Percentiles rank a stretch among this genome's conserved stretches.
phyloP scores from a whole-genome alignment of 768 basidiomycete genomes.

The Strobilomyces confusus region DNA sequence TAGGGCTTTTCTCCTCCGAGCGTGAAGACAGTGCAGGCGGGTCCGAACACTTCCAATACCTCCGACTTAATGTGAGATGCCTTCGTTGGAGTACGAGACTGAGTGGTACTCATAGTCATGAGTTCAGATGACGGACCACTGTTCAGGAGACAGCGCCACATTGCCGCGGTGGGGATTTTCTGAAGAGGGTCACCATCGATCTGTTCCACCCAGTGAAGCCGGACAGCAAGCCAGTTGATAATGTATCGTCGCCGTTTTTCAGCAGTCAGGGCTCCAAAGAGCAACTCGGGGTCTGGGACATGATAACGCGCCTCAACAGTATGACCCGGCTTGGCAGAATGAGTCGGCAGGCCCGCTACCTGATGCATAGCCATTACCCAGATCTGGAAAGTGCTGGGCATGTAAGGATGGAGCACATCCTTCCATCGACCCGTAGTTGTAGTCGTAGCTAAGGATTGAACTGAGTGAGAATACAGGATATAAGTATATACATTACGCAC shows the following conservation, averaged over 20 bases:
- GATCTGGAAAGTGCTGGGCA: too few relatives aligned
- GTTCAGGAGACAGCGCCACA: background rate
- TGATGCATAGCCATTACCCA: too few relatives aligned
- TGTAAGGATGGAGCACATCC: too few relatives aligned
- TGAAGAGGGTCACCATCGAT: background rate
- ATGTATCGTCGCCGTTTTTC: background rate
- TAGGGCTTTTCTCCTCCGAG: background rate
- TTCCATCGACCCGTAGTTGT: too few relatives aligned
- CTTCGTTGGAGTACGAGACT: too few relatives aligned
- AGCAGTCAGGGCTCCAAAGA: background rate
- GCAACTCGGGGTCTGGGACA: background rate
- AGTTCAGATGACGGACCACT: background rate
- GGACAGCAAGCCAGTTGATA: background rate
- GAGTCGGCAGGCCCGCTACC: background rate
- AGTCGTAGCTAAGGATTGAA: too few relatives aligned
- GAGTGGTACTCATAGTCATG: too few relatives aligned
- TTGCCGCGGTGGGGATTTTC: background rate
- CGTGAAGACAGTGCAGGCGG: background rate
- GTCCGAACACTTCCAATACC: background rate
- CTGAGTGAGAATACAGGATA: too few relatives aligned
- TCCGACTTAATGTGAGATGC: background rate
- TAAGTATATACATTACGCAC: too few relatives aligned
- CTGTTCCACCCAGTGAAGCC: background rate
- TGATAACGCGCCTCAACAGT: background rate
- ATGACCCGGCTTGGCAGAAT: background rate